These are phyloP conservation scores for Cystofilobasidium capitatum DNA, from an alignment of 768 basidiomycete genomes.

Conservation along the genomic window DNA sequence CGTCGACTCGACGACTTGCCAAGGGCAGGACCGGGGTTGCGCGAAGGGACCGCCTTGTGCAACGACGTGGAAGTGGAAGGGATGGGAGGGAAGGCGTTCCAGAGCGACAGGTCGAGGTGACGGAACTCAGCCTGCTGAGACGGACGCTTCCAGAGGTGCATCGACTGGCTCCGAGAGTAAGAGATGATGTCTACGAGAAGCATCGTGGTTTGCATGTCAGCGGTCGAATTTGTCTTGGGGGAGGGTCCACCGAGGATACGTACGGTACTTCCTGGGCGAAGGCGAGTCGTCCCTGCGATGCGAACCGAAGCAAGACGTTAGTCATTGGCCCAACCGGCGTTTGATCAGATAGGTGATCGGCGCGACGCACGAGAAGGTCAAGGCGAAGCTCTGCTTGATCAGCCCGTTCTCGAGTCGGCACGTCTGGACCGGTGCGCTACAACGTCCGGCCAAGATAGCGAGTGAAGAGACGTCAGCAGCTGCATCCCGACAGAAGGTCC, in stretches of 20 bases:
- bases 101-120: background rate
- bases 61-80: background rate
- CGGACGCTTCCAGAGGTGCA: background rate
- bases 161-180: background rate
- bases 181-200: background rate
- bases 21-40: no score
- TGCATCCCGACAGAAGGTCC: no score
- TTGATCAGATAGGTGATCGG: no score
- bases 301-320: no score
- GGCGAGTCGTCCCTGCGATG: background rate
- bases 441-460: no score
- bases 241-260: no score
- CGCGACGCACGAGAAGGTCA: background rate
- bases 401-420: constrained; percentile 1
- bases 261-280: background rate
- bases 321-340: no score
- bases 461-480: no score
- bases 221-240: no score
- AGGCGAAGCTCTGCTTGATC: constrained; percentile 5
- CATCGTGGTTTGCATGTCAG: background rate
- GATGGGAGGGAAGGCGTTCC: background rate
- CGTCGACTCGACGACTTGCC: no score
- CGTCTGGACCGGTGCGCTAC: background rate
- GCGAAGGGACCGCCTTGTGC: background rate
- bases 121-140: background rate